These are phyloP conservation scores for Zarea fungicola DNA, from an alignment of 2,329 filamentous ascomycete genomes.

Conservation along the genomic window DNA sequence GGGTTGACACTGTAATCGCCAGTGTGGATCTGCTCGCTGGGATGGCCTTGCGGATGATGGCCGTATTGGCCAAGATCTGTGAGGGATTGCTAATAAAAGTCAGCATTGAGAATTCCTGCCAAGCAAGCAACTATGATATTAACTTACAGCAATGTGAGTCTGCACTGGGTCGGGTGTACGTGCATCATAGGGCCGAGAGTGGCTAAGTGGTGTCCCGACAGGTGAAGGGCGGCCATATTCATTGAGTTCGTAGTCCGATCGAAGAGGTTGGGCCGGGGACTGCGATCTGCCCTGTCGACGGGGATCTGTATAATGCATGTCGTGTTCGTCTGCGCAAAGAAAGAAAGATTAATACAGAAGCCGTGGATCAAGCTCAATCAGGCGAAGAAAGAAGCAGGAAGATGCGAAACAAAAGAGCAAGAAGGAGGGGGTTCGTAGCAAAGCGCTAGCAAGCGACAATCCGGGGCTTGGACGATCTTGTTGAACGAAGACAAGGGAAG, in stretches of 20 bases:
- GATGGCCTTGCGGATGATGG: background rate
- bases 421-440: background rate
- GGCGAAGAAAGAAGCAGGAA: too few relatives aligned
- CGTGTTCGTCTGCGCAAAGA: conserved; percentile 5
- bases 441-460: background rate
- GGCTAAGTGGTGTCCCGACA: too few relatives aligned
- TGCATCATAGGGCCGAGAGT: conserved; percentile 41
- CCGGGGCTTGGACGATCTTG: too few relatives aligned
- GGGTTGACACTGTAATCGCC: conserved; percentile 42
- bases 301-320: conserved; percentile 8
- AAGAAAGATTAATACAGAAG: background rate
- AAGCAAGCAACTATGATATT: background rate
- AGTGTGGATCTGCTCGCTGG: conserved; percentile 30
- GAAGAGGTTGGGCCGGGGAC: conserved; percentile 69
- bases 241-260: conserved; percentile 75
- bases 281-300: conserved; percentile 52
- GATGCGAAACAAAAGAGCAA: too few relatives aligned
- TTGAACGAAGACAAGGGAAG: too few relatives aligned
- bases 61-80: conserved; percentile 26
- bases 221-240: conserved; percentile 64
- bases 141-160: conserved; percentile 76
- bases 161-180: conserved; percentile 74
- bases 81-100: conserved; percentile 42
- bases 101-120: conserved; percentile 1
- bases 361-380: background rate